These are phyloP conservation scores for Myxozyma monticola DNA, from an alignment of 805 yeast species.

Conservation along the genomic window DNA sequence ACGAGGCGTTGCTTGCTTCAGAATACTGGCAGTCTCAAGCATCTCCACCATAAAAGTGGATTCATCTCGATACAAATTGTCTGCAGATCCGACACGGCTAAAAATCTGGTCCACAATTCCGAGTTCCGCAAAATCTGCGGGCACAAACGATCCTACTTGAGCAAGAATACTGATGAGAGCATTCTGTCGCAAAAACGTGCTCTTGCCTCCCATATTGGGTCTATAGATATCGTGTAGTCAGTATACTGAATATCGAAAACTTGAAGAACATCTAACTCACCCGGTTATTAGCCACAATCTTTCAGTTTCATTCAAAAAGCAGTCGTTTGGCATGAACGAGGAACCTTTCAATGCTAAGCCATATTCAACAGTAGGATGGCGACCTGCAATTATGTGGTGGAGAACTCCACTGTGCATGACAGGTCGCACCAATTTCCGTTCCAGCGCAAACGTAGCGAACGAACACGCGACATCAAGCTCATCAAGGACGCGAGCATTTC, in stretches of 20 bases:
- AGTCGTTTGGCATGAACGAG: constrained; percentile 52
- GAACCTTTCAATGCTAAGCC: constrained; percentile 54
- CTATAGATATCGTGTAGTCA: constrained; percentile 5
- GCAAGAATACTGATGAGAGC: constrained; percentile 68
- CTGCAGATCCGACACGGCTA: constrained; percentile 71
- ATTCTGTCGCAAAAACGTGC: constrained; percentile 71
- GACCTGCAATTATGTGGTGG: constrained; percentile 54
- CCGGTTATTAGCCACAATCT: constrained; percentile 32
- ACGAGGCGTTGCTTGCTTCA: constrained; percentile 60
- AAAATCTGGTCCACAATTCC: constrained; percentile 78
- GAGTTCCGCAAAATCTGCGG: constrained; percentile 61
- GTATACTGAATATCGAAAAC: background rate
- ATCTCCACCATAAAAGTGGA: constrained; percentile 94
- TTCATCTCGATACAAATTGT: constrained; percentile 71
- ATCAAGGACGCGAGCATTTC: constrained; percentile 55
- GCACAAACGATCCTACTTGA: constrained; percentile 74
- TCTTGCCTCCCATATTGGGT: constrained; percentile 74
- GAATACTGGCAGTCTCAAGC: constrained; percentile 75
- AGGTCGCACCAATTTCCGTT: constrained; percentile 68
- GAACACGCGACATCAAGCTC: constrained; percentile 71
- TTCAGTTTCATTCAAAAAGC: constrained; percentile 32
- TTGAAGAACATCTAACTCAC: background rate
- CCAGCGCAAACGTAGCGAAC: constrained; percentile 70
- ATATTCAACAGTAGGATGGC: constrained; percentile 85
- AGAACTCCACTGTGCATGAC: constrained; percentile 47